Base-by-base conservation (phyloP, 1,284 basidiomycete species). In the Pholiota adiposa region DNA sequence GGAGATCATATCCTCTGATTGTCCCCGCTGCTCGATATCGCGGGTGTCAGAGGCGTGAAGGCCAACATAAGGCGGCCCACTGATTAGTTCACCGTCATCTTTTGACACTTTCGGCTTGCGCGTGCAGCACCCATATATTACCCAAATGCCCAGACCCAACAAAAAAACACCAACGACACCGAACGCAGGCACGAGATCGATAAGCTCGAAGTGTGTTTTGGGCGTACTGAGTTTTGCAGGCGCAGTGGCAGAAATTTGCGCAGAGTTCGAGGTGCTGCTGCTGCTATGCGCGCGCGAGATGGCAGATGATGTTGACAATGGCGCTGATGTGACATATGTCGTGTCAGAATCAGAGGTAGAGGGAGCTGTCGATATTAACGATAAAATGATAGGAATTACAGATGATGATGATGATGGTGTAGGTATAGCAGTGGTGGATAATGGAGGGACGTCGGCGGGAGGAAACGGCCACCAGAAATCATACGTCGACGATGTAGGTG, bases 121-220 rank as follows among this genome's bases (percentile, higher is more conserved):
- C 2, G 63, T 69, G 43, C 65, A 65, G 52, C 69, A 72, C 1
- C 72, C 70, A 51, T 71, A 73, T 11, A 69, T 38, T 18, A 73
- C 51, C 74, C 73, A 76, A 1, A 65, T 65, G 4, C 63, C 43
- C 12, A 71, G 43, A 6, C 66, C 64, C 2, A 73, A 63, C 18
- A 72, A 46, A 6, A 76, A 38, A 5, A 76, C 49, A 3, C 72
- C 73, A 12, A 75, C 49, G 29, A 71, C 53, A 7, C 69, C 71
- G 38, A 76, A 70, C 3, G 73, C 66, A 1, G 75, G 73, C 3
- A 72, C 62, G n/a, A 77, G 65, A 52, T 73, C 73, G 9, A 69
- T 63, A 12, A 72, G 58, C 19, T 67, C 69, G 60, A 67, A 70
- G 14, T 11, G 54, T 23, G 33, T 8, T 14, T 48, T 34, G 1